Conservation (phyloP, 139 green algal genomes). For the Closterium sp. region DNA sequence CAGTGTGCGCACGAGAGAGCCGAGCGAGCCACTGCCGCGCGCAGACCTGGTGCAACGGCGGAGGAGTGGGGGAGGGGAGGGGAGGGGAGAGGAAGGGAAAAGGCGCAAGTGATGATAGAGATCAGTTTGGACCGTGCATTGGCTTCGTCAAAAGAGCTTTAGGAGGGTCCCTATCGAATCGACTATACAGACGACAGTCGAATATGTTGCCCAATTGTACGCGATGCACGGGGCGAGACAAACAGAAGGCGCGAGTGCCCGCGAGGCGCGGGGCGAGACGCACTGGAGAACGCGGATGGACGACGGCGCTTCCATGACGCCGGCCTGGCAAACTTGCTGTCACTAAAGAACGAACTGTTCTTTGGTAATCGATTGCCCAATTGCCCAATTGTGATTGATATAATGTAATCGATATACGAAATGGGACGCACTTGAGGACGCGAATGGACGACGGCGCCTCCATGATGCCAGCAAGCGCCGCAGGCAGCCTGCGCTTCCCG, state of each 20-base stretch:
- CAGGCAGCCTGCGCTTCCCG: neutral
- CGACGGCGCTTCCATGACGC: neutral
- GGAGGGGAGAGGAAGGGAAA: neutral
- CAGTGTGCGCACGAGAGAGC: neutral
- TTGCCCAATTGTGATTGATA: too few relatives aligned
- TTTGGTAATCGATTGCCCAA: too few relatives aligned
- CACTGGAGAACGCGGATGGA: neutral
- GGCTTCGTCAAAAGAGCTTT: too few relatives aligned
- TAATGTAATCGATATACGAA: neutral
- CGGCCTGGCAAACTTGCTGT: too few relatives aligned
- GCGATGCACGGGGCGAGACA: too few relatives aligned
- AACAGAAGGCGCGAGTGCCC: too few relatives aligned
- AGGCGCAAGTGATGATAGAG: neutral
- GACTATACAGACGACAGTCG: too few relatives aligned
- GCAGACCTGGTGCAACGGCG: neutral
- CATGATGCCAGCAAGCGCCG: neutral
- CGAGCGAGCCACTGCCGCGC: neutral
- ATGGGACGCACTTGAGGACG: neutral
- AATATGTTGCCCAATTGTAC: too few relatives aligned
- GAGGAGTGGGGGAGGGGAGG: neutral
- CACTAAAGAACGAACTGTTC: too few relatives aligned
- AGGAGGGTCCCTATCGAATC: too few relatives aligned
- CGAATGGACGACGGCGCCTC: neutral
- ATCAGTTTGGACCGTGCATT: too few relatives aligned
- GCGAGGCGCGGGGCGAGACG: too few relatives aligned